phyloP scores from a whole-genome alignment of 768 basidiomycete genomes.

The Panaeolus papilionaceus region DNA sequence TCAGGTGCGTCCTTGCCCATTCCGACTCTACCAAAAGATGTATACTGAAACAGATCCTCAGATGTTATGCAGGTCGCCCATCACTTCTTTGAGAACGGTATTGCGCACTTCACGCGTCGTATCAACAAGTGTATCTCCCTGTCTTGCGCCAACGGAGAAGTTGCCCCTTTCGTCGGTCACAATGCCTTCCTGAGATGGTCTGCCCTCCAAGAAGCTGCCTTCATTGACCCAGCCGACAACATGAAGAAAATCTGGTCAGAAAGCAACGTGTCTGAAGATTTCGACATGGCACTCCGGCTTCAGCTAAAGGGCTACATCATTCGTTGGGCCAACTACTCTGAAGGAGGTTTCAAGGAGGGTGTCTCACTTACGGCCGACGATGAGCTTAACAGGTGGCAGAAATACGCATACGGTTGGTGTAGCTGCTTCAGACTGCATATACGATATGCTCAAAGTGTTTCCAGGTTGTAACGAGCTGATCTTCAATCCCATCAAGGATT shows the following conservation, averaged over 20 bases:
- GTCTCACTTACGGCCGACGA: conserved; percentile 90
- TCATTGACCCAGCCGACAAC: conserved; percentile 69
- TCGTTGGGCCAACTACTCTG: conserved; percentile 86
- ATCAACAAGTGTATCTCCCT: conserved; percentile 87
- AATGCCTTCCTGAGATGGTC: conserved; percentile 92
- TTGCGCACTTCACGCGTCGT: conserved; percentile 86
- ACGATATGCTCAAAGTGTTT: conserved; percentile 11
- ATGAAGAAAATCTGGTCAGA: conserved; percentile 84
- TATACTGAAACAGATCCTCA: conserved; percentile 27
- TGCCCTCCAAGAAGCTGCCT: conserved; percentile 86
- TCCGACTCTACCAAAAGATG: neutral
- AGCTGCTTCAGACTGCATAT: neutral
- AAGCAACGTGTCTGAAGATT: conserved; percentile 82
- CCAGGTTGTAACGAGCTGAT: conserved; percentile 80
- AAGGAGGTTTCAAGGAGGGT: conserved; percentile 90
- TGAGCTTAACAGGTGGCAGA: conserved; percentile 93
- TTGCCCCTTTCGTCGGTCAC: conserved; percentile 86
- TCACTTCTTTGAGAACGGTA: conserved; percentile 91
- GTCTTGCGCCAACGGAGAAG: conserved; percentile 81
- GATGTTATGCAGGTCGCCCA: conserved; percentile 92
- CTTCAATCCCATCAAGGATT: conserved; percentile 82
- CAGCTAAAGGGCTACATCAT: conserved; percentile 73
- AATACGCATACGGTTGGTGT: conserved; percentile 73
- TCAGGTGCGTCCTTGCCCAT: conserved; percentile 55
- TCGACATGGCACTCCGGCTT: conserved; percentile 78